phyloP scores from a whole-genome alignment of 1,139 yeast species.

The Taphrina deformans region DNA sequence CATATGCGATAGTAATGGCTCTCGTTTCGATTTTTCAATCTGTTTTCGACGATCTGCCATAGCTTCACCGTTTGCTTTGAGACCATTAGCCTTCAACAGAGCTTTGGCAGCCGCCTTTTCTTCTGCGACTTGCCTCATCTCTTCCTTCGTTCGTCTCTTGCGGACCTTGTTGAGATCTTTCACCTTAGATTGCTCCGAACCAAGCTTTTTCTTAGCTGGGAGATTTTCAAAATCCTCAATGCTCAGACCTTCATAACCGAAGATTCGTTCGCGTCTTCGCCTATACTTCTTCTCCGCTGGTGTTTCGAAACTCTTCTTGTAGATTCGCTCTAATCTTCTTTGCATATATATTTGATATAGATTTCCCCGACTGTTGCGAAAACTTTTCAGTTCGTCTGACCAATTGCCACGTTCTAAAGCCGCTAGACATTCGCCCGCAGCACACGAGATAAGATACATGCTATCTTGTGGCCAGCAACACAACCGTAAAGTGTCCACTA shows the following conservation, averaged over 20 bases:
- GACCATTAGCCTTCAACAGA: constrained; percentile 25
- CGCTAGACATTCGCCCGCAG: constrained; percentile 21
- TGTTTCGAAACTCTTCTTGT: constrained; percentile 5
- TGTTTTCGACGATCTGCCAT: constrained; percentile 5
- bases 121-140: constrained; percentile 8
- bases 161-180: constrained; percentile 9
- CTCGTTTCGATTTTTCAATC: not conserved
- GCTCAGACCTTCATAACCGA: constrained; percentile 25
- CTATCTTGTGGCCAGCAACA: constrained; percentile 32
- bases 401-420: constrained; percentile 27
- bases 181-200: constrained; percentile 1
- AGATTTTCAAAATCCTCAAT: constrained; percentile 16
- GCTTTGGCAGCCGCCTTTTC: constrained; percentile 21
- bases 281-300: not conserved
- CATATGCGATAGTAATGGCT: not conserved
- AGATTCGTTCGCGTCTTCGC: constrained; percentile 16
- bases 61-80: constrained; percentile 26
- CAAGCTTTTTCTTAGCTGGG: constrained; percentile 17
- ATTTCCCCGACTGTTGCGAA: constrained; percentile 5
- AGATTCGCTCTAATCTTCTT: constrained; percentile 8
- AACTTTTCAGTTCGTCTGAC: constrained; percentile 25
- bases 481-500: constrained; percentile 21
- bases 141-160: constrained; percentile 17
- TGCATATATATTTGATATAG: constrained; percentile 26
- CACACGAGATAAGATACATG: constrained; percentile 23